Evolutionary conservation across 1,139 yeast species (phyloP).

Genomic region (Tardiomyces depauwii): DNA sequence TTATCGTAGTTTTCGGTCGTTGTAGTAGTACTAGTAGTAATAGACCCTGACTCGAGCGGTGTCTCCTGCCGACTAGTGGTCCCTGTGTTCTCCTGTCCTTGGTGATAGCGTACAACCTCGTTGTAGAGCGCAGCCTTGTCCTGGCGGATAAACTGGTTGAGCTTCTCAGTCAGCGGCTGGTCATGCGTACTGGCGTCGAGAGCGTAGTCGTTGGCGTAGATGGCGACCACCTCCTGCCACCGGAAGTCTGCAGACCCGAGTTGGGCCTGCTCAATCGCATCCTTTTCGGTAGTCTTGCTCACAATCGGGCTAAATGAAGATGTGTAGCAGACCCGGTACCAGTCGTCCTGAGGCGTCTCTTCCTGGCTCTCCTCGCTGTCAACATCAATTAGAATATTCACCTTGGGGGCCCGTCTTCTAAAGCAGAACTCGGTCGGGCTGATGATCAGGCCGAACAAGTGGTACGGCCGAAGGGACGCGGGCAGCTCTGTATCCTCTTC

Average conservation of each 20-base stretch:
- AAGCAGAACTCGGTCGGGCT: not conserved
- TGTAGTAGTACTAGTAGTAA: not conserved
- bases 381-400: not conserved
- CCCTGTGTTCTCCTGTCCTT: not conserved
- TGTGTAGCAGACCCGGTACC: not conserved
- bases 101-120: conserved; percentile 1
- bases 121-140: conserved; percentile 9
- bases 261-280: conserved; percentile 13
- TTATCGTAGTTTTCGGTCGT: too few relatives aligned
- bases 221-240: conserved; percentile 16
- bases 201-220: conserved; percentile 18
- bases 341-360: not conserved
- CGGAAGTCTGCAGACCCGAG: conserved; percentile 13
- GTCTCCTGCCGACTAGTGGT: not conserved
- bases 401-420: not conserved
- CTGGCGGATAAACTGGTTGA: conserved; percentile 9
- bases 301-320: conserved; percentile 4
- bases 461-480: not conserved
- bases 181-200: conserved; percentile 8
- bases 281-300: conserved; percentile 8
- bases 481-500: not conserved
- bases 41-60: not conserved
- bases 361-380: not conserved
- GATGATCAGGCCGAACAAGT: not conserved
- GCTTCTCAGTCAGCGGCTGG: conserved; percentile 7